Evolutionary conservation across 2,329 filamentous ascomycete genomes (phyloP).

Genomic region (Diplodia seriata): DNA sequence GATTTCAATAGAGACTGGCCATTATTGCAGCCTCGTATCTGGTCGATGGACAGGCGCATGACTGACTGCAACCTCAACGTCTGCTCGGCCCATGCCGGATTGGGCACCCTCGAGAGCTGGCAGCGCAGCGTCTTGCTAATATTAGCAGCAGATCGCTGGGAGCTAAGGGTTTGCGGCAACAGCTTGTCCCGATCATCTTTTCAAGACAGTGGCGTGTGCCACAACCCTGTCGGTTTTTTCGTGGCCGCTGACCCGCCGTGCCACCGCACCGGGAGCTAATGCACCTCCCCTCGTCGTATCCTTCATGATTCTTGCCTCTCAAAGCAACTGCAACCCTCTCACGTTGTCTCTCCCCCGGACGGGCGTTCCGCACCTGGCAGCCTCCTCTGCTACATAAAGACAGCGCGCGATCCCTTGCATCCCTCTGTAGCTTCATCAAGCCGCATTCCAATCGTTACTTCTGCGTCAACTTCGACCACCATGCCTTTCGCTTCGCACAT

Average conservation of each 20-base stretch:
- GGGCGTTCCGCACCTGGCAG: neutral
- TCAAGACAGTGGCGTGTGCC: neutral
- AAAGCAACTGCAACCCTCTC: conserved; percentile 26
- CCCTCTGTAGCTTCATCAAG: neutral
- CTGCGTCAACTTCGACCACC: no score
- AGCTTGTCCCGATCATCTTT: neutral
- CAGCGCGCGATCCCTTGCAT: neutral
- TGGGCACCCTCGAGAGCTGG: neutral
- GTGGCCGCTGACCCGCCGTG: conserved; percentile 25
- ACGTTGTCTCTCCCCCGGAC: neutral
- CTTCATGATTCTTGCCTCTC: neutral
- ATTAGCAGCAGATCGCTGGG: conserved; percentile 12
- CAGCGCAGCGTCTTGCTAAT: conserved; percentile 9
- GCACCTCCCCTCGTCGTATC: conserved; percentile 1
- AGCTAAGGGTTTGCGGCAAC: neutral
- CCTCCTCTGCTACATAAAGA: conserved; percentile 12
- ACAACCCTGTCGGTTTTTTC: conserved; percentile 12
- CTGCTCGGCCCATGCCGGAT: neutral
- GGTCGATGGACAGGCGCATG: neutral
- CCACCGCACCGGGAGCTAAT: conserved; percentile 16
- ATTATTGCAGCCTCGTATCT: conserved; percentile 8
- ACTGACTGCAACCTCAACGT: conserved; percentile 22
- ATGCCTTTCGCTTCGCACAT: conserved; percentile 14
- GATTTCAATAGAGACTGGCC: neutral
- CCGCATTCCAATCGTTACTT: neutral